phyloP scores from a whole-genome alignment of 2,329 filamentous ascomycete species.

The Bipolaris victoriae region DNA sequence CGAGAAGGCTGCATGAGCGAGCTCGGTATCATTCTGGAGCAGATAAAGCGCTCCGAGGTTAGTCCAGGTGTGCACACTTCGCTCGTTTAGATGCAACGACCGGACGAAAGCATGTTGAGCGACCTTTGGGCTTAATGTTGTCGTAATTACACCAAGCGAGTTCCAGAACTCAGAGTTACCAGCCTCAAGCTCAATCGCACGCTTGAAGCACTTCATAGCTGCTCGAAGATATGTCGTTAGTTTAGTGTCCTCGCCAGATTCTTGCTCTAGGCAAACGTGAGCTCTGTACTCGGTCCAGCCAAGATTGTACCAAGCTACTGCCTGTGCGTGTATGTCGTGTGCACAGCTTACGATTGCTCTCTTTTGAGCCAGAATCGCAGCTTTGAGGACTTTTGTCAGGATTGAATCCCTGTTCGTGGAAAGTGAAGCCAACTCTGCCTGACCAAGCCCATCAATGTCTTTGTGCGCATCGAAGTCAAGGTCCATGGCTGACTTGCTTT shows the following conservation, averaged over 20 bases:
- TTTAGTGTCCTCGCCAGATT: slow-evolving; percentile 26
- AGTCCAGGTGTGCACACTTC: slow-evolving; percentile 84
- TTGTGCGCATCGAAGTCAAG: slow-evolving; percentile 64
- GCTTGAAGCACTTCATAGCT: slow-evolving; percentile 89
- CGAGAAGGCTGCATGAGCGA: slow-evolving; percentile 91
- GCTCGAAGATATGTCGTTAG: slow-evolving; percentile 77
- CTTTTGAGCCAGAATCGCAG: slow-evolving; percentile 85
- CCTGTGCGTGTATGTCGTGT: slow-evolving; percentile 82
- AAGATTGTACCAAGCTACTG: slow-evolving; percentile 96
- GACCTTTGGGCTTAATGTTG: slow-evolving; percentile 81
- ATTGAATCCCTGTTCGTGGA: slow-evolving; percentile 19
- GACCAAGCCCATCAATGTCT: slow-evolving; percentile 70
- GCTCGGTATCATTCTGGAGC: slow-evolving; percentile 77
- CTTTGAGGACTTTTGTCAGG: slow-evolving; percentile 67
- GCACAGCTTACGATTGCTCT: slow-evolving; percentile 76
- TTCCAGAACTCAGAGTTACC: slow-evolving; percentile 98
- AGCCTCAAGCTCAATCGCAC: slow-evolving; percentile 92
- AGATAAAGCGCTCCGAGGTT: slow-evolving; percentile 89
- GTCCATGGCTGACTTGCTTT: slow-evolving; percentile 55
- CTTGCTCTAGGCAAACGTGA: slow-evolving; percentile 67
- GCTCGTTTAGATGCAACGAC: slow-evolving; percentile 89
- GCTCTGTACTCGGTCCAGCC: slow-evolving; percentile 92
- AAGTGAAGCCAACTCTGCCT: slow-evolving; percentile 42
- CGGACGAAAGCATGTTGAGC: slow-evolving; percentile 93
- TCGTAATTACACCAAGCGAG: slow-evolving; percentile 88